Percentiles rank a stretch among this genome's conserved stretches.
Conservation (phyloP, 169 alveolate species). For the Nephromyces sp. region DNA sequence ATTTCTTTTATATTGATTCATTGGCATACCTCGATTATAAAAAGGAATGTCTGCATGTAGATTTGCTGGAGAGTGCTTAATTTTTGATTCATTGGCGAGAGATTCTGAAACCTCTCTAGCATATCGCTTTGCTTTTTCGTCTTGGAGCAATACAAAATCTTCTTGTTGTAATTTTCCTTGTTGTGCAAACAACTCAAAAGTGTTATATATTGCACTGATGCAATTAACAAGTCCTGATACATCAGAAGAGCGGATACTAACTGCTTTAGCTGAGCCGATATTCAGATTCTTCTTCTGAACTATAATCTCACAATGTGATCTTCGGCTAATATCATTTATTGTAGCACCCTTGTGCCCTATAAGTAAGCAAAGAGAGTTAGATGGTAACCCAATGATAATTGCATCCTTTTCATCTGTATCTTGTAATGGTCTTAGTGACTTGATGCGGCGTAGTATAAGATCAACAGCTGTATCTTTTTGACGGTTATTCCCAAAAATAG, state of each 20-base stretch:
- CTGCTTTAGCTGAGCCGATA: background rate
- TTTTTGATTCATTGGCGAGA: no score
- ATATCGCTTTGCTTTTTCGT: no score
- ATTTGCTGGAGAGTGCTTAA: no score
- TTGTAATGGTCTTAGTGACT: background rate
- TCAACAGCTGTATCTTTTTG: background rate
- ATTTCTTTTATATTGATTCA: no score
- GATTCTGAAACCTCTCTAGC: no score
- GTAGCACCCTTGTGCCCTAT: background rate
- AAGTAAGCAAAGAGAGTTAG: background rate
- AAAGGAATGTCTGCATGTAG: no score
- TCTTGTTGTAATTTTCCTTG: background rate
- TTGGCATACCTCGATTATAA: no score
- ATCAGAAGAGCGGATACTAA: background rate
- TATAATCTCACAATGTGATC: background rate
- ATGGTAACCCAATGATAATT: background rate
- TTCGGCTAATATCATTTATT: background rate
- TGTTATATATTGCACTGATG: background rate
- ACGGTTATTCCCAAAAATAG: background rate
- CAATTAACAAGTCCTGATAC: background rate
- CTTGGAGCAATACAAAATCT: background rate
- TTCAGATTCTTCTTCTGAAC: background rate
- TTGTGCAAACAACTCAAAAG: background rate
- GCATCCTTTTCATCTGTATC: background rate
- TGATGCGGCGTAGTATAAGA: background rate